These are phyloP conservation scores for Melastoma candidum DNA, from an alignment of 441 rosid genomes.

Conservation along the genomic window DNA sequence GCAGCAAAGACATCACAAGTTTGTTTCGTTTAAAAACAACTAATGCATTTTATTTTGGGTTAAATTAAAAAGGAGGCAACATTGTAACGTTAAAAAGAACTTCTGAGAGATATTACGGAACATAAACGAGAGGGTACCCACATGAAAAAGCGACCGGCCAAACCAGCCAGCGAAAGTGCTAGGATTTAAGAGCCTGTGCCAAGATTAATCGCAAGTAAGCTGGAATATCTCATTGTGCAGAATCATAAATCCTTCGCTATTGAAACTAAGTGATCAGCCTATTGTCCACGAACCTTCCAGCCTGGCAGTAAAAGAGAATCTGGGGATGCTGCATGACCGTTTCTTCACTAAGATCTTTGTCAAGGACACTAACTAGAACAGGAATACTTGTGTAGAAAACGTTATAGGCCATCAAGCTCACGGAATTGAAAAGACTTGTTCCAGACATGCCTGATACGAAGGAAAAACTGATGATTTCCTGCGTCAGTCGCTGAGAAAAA, in stretches of 20 bases:
- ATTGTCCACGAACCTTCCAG: conserved; percentile 63
- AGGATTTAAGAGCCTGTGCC: conserved; percentile 89
- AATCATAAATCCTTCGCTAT: background rate
- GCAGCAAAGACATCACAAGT: too few species aligned
- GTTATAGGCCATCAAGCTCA: conserved; percentile 98
- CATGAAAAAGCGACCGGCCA: conserved; percentile 97
- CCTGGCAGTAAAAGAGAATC: conserved; percentile 96
- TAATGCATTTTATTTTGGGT: too few species aligned
- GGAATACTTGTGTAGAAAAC: conserved; percentile 98
- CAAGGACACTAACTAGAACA: conserved; percentile 86
- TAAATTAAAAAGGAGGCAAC: too few species aligned
- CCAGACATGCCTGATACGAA: conserved; percentile 99
- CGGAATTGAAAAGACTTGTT: conserved; percentile 96
- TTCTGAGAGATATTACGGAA: background rate
- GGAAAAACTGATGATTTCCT: conserved; percentile 62
- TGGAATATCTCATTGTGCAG: background rate
- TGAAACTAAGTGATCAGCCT: background rate
- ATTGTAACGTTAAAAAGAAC: too few species aligned
- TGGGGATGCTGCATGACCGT: conserved; percentile 99
- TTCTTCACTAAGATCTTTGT: conserved; percentile 93
- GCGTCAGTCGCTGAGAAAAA: conserved; percentile 30
- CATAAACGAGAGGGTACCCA: conserved; percentile 29
- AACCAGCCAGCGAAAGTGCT: conserved; percentile 99
- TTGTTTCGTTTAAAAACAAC: too few species aligned
- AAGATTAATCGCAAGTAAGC: conserved; percentile 15